Evolutionary conservation across 495 filamentous ascomycete species (phyloP).

Genomic region (Penicillium tannophilum): DNA sequence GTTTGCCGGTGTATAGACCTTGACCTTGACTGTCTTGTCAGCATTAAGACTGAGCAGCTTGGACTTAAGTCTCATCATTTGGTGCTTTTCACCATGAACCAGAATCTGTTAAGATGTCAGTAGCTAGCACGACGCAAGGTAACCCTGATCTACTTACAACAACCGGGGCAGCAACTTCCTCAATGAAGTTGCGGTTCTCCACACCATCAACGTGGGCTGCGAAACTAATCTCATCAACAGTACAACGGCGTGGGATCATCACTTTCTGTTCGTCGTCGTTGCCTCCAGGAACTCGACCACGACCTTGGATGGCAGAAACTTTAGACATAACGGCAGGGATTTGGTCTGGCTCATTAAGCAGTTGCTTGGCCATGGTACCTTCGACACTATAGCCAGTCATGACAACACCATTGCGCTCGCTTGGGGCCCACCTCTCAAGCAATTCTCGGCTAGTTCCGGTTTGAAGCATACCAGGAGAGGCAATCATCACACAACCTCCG

Average conservation of each 20-base stretch:
- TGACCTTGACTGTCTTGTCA: conserved; percentile 74
- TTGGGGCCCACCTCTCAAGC: conserved; percentile 93
- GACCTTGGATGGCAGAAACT: conserved; percentile 58
- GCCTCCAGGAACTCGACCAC: conserved; percentile 47
- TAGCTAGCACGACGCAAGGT: neutral
- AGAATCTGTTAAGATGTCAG: conserved; percentile 63
- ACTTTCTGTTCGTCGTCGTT: conserved; percentile 71
- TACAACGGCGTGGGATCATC: conserved; percentile 91
- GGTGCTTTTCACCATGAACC: conserved; percentile 94
- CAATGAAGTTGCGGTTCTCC: conserved; percentile 93
- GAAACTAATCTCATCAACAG: conserved; percentile 88
- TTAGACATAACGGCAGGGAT: conserved; percentile 91
- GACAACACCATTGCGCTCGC: conserved; percentile 91
- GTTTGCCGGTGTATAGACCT: conserved; percentile 90
- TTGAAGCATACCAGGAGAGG: conserved; percentile 95
- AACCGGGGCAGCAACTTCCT: conserved; percentile 85
- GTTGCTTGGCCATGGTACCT: conserved; percentile 95
- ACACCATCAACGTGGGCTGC: conserved; percentile 96
- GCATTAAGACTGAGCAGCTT: conserved; percentile 89
- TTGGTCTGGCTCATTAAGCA: conserved; percentile 88
- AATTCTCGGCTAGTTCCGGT: conserved; percentile 91
- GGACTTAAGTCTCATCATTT: conserved; percentile 96
- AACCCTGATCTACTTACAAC: conserved; percentile 63
- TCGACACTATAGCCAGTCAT: conserved; percentile 98
- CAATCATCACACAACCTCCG: conserved; percentile 94